A percentile compares a stretch with the other conserved stretches of the same genome.
Evolutionary conservation across 1,284 basidiomycete species (phyloP).

Genomic region (Cryptococcus floricola): DNA sequence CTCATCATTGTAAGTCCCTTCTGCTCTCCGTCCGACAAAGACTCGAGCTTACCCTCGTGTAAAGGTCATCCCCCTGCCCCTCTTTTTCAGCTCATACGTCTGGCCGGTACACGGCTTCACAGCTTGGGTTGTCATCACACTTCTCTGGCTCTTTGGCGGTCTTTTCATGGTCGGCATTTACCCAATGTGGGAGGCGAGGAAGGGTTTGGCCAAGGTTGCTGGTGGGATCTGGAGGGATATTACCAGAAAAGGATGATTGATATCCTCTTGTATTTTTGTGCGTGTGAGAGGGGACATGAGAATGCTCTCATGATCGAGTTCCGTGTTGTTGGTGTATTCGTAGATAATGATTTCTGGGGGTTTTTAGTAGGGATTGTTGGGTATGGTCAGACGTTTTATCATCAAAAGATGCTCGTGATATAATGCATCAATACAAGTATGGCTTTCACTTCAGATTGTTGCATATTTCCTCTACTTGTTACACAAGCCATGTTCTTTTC

Average conservation of each 20-base stretch:
- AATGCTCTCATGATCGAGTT: too few relatives aligned
- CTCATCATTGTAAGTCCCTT: conserved; percentile 53
- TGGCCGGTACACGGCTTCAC: conserved; percentile 65
- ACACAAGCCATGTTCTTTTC: too few relatives aligned
- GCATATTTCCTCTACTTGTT: too few relatives aligned
- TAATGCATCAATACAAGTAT: too few relatives aligned
- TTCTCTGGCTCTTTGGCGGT: conserved; percentile 76
- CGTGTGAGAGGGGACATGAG: too few relatives aligned
- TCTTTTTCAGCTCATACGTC: conserved; percentile 74
- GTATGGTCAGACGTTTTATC: too few relatives aligned
- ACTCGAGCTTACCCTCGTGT: conserved; percentile 11
- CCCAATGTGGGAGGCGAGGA: conserved; percentile 76
- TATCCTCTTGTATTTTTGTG: too few relatives aligned
- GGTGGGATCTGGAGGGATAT: neutral
- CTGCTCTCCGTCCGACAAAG: neutral
- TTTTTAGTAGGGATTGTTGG: too few relatives aligned
- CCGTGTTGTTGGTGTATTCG: too few relatives aligned
- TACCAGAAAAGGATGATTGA: neutral
- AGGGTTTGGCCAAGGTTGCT: conserved; percentile 59
- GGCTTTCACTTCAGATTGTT: too few relatives aligned
- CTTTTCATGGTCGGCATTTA: conserved; percentile 73
- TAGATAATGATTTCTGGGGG: too few relatives aligned
- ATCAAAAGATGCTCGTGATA: too few relatives aligned
- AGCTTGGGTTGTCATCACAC: conserved; percentile 62
- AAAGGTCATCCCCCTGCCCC: conserved; percentile 73